These are phyloP conservation scores for Gonium pectorale DNA, from an alignment of 139 green algal species.

Conservation along the genomic window DNA sequence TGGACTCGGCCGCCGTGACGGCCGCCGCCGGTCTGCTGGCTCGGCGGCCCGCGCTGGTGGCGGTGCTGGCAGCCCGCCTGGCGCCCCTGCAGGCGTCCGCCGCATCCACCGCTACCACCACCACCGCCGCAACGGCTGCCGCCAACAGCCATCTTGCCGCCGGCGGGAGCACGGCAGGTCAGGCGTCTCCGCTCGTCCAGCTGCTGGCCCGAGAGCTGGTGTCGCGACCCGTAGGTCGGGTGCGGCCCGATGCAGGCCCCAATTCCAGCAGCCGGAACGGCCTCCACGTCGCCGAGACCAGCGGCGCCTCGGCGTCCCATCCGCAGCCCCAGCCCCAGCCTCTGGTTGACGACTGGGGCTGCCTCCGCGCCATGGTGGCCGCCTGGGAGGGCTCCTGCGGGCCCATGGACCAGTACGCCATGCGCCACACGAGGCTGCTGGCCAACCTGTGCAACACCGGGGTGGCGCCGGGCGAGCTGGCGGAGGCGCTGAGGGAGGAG, in stretches of 20 bases:
- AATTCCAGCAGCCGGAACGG: no score
- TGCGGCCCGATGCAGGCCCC: no score
- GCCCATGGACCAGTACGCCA: conserved; percentile 84
- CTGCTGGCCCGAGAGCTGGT: conserved; percentile 33
- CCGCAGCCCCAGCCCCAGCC: background rate
- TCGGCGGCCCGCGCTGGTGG: background rate
- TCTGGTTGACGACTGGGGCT: conserved; percentile 93
- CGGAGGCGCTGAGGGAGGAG: conserved; percentile 14
- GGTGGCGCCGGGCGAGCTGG: conserved; percentile 55
- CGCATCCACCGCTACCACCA: background rate
- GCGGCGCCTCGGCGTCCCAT: background rate
- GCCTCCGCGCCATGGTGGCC: conserved; percentile 82
- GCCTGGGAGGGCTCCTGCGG: conserved; percentile 74
- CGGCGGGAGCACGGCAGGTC: no score
- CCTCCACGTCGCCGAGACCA: background rate
- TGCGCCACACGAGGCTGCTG: conserved; percentile 84
- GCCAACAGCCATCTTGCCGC: no score
- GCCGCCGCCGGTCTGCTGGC: conserved; percentile 54
- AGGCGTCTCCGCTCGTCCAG: background rate
- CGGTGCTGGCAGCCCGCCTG: background rate
- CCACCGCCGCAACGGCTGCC: no score
- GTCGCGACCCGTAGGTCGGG: conserved; percentile 8
- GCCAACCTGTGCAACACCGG: conserved; percentile 91
- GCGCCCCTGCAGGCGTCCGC: no score
- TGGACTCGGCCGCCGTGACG: conserved; percentile 59